Base-by-base conservation (phyloP, 2,329 filamentous ascomycete species). In the Aspergillus transmontanensis region DNA sequence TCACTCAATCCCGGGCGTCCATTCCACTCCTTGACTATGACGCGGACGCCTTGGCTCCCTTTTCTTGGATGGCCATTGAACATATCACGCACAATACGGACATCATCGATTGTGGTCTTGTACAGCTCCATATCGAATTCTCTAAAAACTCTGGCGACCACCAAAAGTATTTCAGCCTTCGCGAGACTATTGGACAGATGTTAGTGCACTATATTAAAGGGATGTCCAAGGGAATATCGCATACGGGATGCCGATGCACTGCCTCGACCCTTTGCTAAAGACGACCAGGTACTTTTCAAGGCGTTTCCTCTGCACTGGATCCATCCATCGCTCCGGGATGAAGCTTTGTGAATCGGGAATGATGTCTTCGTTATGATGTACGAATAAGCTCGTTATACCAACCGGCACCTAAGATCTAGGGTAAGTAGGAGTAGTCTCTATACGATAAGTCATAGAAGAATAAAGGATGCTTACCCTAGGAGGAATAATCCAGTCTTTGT, bases 191-290 rank as follows among this genome's bases (percentile, higher is more conserved):
- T 36, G 34, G 7, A 19, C 39, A 2, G 19, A 30, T 36, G 12
- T 36, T 14, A 36, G 34, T 36, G 34, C 2, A 11, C 60, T 23
- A 16, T 19, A 51, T 34, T 55, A 36, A 34, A 64, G 57, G 60
- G 41, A 50, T n/a, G 6, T 30, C 16, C 46, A 53, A 39, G 36
- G 16, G 21, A 43, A 32, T 21, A 39, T 16, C 43, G 59, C 64
- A 14, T 67, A 75, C 73, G 83, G 80, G 51, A 81, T 80, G 19
- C 83, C 83, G 14, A 81, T 72, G 63, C 83, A 85, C 69, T 79
- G 78, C 26, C 82, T 71, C 4, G 74, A 78, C 0, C 82, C 82
- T 43, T 73, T 75, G 39, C 72, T 73, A 59, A 82, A 82, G 0
- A 75, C 63, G 9, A 81, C 72, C 32, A 81, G 63, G 58, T 78